Evolutionary conservation across 257 asterid species (phyloP), one percentile per base, ranked within the genome.

Genomic region (Apocynum venetum): DNA sequence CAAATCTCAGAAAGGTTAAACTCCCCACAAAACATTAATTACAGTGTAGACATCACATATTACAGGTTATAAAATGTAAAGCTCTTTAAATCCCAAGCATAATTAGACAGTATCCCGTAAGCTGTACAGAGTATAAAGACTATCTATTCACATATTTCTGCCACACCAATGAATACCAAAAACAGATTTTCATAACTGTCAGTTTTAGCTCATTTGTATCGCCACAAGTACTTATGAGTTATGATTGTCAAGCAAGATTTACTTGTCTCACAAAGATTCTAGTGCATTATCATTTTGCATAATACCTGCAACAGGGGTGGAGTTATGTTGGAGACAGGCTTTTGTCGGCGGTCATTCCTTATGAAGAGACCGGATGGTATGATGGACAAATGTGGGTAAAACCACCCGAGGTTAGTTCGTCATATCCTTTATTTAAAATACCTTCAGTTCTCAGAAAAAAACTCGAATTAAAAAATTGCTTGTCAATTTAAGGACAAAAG

Each of bases 321-420:
- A 94, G 97, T 85, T 94, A 92, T 79, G 97, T 91, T 48, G 97
- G 98, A 0, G 97, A 93, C 31, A 85, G 97, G 79, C 97, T 92
- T 81, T 86, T 92, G 68, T 89, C 97, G 6, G 97, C 97, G 11
- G 97, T 92, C 75, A 81, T 92, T 80, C 97, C 97, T 12, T 89
- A 94, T 61, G 97, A 94, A 89, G 97, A 92, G 85, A 94, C 84
- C 25, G 98, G 97, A 74, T 91, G 98, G 97, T 92, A 92, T 31
- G 97, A 92, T 76, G 97, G 97, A 25, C 98, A 92, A 83, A 91
- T 94, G 96, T 92, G 98, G 97, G 98, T 92, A 55, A 90, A 92
- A 80, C 98, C 97, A 80, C 98, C 97, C 14, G 97, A 94, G 93
- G 97, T 92, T 63, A 73, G 90, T 80, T 73, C 46, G 35, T 2